Evolutionary conservation across 2,329 filamentous ascomycete species (phyloP).

Genomic region (Aspergillus sp.): DNA sequence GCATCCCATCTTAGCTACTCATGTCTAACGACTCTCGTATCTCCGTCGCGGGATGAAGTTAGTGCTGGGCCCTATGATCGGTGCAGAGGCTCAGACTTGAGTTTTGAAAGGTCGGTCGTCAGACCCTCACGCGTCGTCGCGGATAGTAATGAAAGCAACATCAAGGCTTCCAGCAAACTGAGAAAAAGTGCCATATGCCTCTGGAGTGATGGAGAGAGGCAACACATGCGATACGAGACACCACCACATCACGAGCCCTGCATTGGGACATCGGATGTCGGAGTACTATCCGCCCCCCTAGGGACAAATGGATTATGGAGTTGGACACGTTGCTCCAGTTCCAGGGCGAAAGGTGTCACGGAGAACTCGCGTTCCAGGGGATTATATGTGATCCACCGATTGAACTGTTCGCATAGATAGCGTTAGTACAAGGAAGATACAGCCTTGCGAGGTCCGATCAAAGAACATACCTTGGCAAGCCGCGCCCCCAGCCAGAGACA

Average conservation of each 20-base stretch:
- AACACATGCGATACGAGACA: neutral
- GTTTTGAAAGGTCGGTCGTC: no score
- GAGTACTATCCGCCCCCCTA: neutral
- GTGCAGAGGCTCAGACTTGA: no score
- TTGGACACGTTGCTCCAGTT: slow-evolving; percentile 19
- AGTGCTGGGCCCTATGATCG: no score
- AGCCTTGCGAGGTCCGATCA: neutral
- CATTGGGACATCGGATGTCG: slow-evolving; percentile 8
- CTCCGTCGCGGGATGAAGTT: no score
- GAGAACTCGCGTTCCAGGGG: slow-evolving; percentile 27
- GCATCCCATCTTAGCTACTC: neutral
- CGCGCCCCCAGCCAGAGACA: slow-evolving; percentile 50
- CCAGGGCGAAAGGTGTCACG: slow-evolving; percentile 28
- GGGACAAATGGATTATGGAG: slow-evolving; percentile 11
- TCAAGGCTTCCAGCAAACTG: no score
- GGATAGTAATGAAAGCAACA: no score
- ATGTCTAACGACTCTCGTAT: neutral
- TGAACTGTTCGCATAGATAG: slow-evolving; percentile 23
- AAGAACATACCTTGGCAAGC: slow-evolving; percentile 41
- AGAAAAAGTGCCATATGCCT: no score
- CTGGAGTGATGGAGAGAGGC: no score
- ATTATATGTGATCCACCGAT: slow-evolving; percentile 42
- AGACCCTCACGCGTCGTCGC: no score
- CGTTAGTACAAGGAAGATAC: neutral
- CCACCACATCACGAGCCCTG: slow-evolving; percentile 7